Base-by-base conservation (phyloP, 2,329 filamentous ascomycete genomes). In the Diaporthe citri region DNA sequence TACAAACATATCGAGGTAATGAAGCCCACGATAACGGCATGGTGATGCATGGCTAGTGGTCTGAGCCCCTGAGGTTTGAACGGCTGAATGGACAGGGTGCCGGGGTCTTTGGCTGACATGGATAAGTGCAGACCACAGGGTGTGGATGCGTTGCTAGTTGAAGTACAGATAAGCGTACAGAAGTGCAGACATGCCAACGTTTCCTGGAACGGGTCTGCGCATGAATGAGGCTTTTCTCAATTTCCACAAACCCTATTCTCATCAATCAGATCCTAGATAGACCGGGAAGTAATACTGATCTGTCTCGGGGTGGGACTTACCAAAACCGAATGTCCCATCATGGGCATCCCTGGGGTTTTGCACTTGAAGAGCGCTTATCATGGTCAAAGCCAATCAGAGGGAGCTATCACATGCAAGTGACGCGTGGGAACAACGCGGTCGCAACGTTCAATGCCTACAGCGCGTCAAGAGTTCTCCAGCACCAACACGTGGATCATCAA, bases 391-490 rank as follows among this genome's bases (percentile, higher is more conserved):
- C 59, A 64, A 64, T 64, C 39, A 64, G 25, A 31, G 39, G 39
- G n/a, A 17, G 20, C n/a, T 28, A n/a, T 62, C 59, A 43, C 59
- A 62, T 62, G 59, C 59, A 43, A 62, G 59, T 62, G 4, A 43
- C 59, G 39, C 59, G 36, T 20, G n/a, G 25, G 25, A 12, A 62
- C n/a, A 28, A 20, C 59, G 59, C 59, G 59, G 59, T 64, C 59
- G 39, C 59, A 46, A 64, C 59, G 59, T 43, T 28, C 59, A 22
- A 46, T 22, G 25, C 25, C 39, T 15, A 6, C 59, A 64, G 31
- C 59, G 39, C 59, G 39, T 64, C 39, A 31, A 15, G 22, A 20
- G 17, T 28, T 3, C 39, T 43, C 25, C 2, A n/a, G 3, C 3
- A 12, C 7, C 59, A 46, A 15, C 59, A 46, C 25, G 25, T 13